Percentiles rank a stretch among this genome's conserved stretches.
Conservation (phyloP, 75 land plant genomes). For the Sequoia sempervirens region DNA sequence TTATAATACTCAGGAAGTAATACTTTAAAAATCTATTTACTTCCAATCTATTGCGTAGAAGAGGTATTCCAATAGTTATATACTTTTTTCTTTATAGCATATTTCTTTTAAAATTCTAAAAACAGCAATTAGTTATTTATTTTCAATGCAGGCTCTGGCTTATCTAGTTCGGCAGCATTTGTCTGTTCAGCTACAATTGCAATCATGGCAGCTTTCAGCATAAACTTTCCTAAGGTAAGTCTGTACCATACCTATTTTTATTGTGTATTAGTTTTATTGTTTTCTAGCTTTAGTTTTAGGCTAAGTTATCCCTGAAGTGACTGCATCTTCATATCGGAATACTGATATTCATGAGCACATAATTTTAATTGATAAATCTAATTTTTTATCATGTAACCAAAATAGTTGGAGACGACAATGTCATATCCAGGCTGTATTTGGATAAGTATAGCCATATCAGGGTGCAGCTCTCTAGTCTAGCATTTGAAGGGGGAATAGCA, state of each 20-base stretch:
- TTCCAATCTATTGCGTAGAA: background rate
- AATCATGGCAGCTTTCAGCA: constrained; percentile 72
- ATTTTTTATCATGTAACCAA: background rate
- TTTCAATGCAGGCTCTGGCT: constrained; percentile 70
- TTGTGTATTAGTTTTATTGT: background rate
- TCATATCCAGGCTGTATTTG: background rate
- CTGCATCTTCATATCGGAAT: background rate
- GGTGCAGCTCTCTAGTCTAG: background rate
- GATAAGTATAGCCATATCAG: background rate
- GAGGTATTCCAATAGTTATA: background rate
- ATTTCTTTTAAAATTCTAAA: background rate
- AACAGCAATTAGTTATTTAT: constrained; percentile 1
- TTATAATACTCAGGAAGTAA: background rate
- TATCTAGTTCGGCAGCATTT: constrained; percentile 97
- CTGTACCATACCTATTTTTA: background rate
- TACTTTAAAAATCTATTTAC: background rate
- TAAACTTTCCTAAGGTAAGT: constrained; percentile 74
- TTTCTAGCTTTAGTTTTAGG: background rate
- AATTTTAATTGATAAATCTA: background rate
- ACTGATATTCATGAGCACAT: background rate
- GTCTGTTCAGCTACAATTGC: constrained; percentile 96
- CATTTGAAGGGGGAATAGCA: too few species aligned
- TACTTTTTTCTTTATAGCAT: background rate
- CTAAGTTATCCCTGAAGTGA: background rate
- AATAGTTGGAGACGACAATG: background rate